Percentiles rank a stretch among this genome's conserved stretches.
Evolutionary conservation across 768 basidiomycete genomes (phyloP).

Genomic region (Cystofilobasidium bisporidii): DNA sequence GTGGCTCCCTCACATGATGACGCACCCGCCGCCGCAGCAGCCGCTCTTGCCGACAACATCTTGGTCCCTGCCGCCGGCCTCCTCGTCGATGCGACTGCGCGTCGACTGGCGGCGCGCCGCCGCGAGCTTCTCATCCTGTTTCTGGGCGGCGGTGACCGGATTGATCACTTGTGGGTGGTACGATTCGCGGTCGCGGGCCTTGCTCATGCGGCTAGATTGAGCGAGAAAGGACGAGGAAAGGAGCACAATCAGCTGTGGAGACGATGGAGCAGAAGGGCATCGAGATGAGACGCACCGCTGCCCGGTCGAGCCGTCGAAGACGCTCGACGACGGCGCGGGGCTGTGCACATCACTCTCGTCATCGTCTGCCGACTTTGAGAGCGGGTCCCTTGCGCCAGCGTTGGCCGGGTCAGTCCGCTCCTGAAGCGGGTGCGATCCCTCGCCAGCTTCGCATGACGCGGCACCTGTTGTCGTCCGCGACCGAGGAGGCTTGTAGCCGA

Average conservation of each 20-base stretch:
- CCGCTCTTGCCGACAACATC: neutral
- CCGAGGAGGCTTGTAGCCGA: neutral
- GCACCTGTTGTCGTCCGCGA: neutral
- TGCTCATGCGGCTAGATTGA: slow-evolving; percentile 1
- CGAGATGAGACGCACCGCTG: neutral
- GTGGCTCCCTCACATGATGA: slow-evolving; percentile 1
- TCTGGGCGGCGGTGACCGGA: neutral
- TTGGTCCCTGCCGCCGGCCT: neutral
- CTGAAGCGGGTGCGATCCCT: neutral
- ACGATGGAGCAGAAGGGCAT: neutral
- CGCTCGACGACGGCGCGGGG: neutral
- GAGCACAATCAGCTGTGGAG: too few species aligned
- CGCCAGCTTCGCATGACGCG: too few species aligned
- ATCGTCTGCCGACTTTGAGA: too few species aligned
- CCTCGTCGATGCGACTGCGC: neutral
- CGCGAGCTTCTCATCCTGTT: neutral
- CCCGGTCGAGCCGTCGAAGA: neutral
- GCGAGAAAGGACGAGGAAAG: too few species aligned
- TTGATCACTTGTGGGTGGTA: neutral
- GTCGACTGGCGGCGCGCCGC: neutral
- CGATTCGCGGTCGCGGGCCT: neutral
- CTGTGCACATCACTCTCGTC: neutral
- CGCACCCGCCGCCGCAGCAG: neutral
- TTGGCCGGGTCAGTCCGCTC: neutral
- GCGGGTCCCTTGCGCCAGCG: neutral